Evolutionary conservation across 2,329 filamentous ascomycete species (phyloP).

Genomic region (Ophiostoma novo-ulmi): DNA sequence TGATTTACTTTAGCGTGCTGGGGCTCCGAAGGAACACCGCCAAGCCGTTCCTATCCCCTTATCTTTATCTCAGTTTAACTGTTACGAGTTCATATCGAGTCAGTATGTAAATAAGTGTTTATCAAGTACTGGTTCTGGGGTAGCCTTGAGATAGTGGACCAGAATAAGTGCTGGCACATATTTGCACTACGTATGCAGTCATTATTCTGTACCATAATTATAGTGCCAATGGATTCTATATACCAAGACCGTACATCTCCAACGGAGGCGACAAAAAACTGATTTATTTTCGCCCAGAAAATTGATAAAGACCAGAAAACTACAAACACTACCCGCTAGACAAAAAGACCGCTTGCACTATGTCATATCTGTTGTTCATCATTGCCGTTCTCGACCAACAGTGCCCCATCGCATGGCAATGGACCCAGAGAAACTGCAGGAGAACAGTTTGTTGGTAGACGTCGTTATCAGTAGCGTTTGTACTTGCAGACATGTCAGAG

Average conservation of each 20-base stretch:
- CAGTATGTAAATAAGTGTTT: neutral
- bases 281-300: neutral
- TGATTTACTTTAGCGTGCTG: neutral
- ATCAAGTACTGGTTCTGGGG: neutral
- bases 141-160: neutral
- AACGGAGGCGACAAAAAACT: neutral
- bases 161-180: neutral
- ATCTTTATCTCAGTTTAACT: neutral
- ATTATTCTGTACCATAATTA: rapidly evolving
- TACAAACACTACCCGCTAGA: neutral
- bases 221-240: neutral
- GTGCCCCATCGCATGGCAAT: neutral
- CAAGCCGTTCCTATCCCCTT: slow-evolving; percentile 2
- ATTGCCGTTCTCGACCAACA: neutral
- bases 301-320: neutral
- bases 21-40: neutral
- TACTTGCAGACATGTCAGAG: no score
- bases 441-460: neutral
- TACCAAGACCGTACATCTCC: neutral
- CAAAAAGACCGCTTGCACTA: neutral
- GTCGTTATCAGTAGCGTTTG: neutral
- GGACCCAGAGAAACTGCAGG: neutral
- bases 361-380: slow-evolving; percentile 2
- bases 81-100: slow-evolving; percentile 13
- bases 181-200: neutral